Conservation (phyloP, 768 basidiomycete genomes). For the Russula lepida region DNA sequence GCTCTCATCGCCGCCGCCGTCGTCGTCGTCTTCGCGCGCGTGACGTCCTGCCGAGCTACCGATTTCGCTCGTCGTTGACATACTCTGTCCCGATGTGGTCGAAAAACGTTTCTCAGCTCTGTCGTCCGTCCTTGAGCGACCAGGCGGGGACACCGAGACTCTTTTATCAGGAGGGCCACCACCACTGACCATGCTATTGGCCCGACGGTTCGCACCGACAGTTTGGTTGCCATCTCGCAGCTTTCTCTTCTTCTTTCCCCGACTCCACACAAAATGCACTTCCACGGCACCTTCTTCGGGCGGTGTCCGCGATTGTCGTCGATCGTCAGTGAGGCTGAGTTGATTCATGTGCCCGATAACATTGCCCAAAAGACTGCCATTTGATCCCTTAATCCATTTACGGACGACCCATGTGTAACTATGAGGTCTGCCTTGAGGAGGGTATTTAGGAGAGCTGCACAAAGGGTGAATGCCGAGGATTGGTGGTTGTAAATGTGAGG, state of each 20-base stretch:
- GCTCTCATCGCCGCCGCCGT: conserved; percentile 75
- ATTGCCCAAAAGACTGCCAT: conserved; percentile 38
- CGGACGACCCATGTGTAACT: conserved; percentile 72
- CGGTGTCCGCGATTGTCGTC: conserved; percentile 13
- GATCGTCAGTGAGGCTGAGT: conserved; percentile 19
- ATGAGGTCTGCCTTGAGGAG: conserved; percentile 33
- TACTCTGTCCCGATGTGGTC: conserved; percentile 10
- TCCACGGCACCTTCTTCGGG: conserved; percentile 36
- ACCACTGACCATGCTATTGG: neutral
- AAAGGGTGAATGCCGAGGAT: conserved; percentile 65
- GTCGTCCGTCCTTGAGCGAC: neutral
- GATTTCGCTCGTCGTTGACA: conserved; percentile 13
- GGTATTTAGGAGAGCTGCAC: conserved; percentile 41
- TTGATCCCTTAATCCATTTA: conserved; percentile 60
- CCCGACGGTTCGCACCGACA: conserved; percentile 1
- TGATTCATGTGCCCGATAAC: conserved; percentile 34
- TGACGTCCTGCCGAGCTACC: conserved; percentile 2
- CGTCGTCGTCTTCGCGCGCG: conserved; percentile 48
- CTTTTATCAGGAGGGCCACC: neutral
- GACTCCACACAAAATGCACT: conserved; percentile 73
- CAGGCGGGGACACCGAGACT: conserved; percentile 1
- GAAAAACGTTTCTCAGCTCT: conserved; percentile 12
- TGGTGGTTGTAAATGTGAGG: conserved; percentile 31
- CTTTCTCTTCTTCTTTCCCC: conserved; percentile 34
- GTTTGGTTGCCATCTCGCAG: neutral